Base-by-base conservation (phyloP, 306 rosid genomes). In the Trifolium fragiferum region DNA sequence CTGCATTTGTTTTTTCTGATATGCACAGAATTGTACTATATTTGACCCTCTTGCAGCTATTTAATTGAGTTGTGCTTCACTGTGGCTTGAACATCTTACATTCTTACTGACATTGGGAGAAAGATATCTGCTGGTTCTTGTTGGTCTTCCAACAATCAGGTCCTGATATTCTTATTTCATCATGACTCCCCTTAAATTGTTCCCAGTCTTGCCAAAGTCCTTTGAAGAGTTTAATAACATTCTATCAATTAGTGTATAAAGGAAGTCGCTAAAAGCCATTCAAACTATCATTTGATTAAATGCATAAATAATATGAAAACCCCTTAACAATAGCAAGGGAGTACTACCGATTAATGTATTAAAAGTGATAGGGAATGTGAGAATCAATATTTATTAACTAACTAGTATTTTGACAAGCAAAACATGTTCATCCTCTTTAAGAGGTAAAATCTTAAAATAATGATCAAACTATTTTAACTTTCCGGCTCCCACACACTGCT, bases 391-490 rank as follows among this genome's bases (percentile, higher is more conserved):
- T 37, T 37, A 20, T 67, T 41, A 30, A 33, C 23, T 41, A 18
- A 50, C 0, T 50, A 50, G 57, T 18, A 16, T 50, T n/a, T 54
- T 32, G 11, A 20, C 27, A 47, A 54, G 67, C 73, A 54, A 43
- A n/a, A 41, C 7, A 68, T 10, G 4, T 44, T 33, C 33, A 19
- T 35, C 8, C 1, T 41, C 13, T 33, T 69, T 64, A 14, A 59
- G 33, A 49, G 66, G 41, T 47, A 50, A 59, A 77, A 50, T 10
- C 12, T 60, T 50, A 59, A 49, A 76, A 57, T 16, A 57, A 14
- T 44, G 47, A 27, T 35, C 68, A 32, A 33, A 68, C 19, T 38
- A 16, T 66, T 19, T 76, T n/a, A 54, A 44, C 46, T 53, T 53
- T 60, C 19, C 11, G 23, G 25, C 51, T 33, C 53, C 44, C 4